Percentiles rank a stretch among this genome's conserved stretches.
Evolutionary conservation across 495 filamentous ascomycete species (phyloP).

Genomic region (Neurospora discreta): DNA sequence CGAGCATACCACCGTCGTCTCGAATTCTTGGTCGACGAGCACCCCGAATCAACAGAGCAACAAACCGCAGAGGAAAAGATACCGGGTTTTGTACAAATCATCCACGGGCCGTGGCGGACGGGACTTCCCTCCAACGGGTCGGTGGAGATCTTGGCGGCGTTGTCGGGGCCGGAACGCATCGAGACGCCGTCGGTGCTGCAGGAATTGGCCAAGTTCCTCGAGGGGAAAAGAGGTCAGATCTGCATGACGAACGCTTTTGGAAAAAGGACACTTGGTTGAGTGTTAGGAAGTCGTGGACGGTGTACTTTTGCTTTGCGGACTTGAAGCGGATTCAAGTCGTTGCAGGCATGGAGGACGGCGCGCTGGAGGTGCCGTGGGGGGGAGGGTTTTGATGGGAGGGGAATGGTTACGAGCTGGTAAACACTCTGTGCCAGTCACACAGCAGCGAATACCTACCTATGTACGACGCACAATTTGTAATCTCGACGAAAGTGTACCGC

Average conservation of each 20-base stretch:
- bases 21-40: background rate
- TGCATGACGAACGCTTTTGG: conserved; percentile 19
- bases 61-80: background rate
- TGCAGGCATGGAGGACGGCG: conserved; percentile 19
- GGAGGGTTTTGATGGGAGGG: background rate
- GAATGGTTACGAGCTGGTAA: background rate
- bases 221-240: conserved; percentile 15
- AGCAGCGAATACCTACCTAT: background rate
- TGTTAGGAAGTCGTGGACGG: conserved; percentile 15
- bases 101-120: conserved; percentile 6
- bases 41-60: background rate
- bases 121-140: background rate
- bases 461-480: no score
- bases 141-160: conserved; percentile 15
- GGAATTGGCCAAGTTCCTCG: conserved; percentile 12
- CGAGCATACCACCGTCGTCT: conserved; percentile 1
- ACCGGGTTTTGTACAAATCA: background rate
- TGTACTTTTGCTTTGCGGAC: conserved; percentile 16
- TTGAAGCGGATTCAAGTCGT: conserved; percentile 14
- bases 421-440: background rate
- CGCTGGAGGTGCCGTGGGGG: conserved; percentile 18
- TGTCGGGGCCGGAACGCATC: conserved; percentile 13
- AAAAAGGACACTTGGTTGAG: conserved; percentile 14
- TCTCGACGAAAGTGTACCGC: no score
- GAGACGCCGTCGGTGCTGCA: conserved; percentile 12